A percentile compares a stretch with the other conserved stretches of the same genome.
phyloP scores from a whole-genome alignment of 192 early-diverging fungal species.

The Backusella circina region DNA sequence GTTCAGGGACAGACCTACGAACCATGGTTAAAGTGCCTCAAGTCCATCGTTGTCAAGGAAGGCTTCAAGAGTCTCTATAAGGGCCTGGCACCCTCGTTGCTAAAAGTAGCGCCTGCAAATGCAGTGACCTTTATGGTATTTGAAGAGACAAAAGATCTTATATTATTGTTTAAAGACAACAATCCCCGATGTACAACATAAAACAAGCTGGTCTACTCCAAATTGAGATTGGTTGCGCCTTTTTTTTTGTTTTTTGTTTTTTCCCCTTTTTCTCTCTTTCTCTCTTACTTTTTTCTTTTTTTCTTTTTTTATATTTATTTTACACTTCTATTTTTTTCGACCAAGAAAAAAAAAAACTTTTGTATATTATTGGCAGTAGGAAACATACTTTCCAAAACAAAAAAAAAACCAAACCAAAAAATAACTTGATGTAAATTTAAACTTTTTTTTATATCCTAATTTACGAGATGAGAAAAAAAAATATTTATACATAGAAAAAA shows the following conservation, averaged over 20 bases:
- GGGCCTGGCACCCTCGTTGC: conserved; percentile 75
- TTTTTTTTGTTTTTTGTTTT: not conserved
- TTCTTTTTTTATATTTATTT: not conserved
- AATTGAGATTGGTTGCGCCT: conserved; percentile 1
- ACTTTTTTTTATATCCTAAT: not conserved
- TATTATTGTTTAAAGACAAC: conserved; percentile 25
- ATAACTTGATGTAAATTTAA: not conserved
- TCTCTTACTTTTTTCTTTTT: not conserved
- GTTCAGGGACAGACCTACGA: conserved; percentile 65
- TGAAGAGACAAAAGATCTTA: conserved; percentile 55
- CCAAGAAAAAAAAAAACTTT: not conserved
- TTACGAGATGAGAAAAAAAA: not conserved
- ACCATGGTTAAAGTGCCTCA: conserved; percentile 56
- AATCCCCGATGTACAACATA: not conserved
- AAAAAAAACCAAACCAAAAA: no score
- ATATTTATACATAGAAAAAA: not conserved
- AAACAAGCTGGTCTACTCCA: not conserved
- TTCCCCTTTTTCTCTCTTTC: not conserved
- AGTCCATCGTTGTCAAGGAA: conserved; percentile 68
- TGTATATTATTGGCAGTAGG: not conserved
- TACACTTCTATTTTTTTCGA: not conserved
- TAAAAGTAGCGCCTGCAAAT: conserved; percentile 84
- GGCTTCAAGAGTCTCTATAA: conserved; percentile 85
- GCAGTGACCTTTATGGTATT: conserved; percentile 89
- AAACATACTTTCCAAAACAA: not conserved